Conservation (phyloP, 768 basidiomycete species). For the Neoboletus brunneissimus region DNA sequence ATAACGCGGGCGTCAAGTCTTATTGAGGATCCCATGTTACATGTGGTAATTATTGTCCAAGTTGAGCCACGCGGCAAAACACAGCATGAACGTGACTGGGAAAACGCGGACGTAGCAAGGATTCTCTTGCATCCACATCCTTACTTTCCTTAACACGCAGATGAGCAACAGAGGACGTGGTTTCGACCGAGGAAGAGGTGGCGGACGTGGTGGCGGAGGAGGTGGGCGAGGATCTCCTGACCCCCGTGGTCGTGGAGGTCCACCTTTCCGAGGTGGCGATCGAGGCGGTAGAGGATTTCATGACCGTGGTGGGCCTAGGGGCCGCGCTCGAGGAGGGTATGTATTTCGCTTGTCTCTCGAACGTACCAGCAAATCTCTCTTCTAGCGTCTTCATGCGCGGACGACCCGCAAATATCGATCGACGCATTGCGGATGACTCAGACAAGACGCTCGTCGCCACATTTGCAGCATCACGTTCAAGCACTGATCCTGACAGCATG, state of each 20-base stretch:
- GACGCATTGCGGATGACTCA: constrained; percentile 45
- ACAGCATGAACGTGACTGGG: constrained; percentile 22
- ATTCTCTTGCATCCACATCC: not conserved
- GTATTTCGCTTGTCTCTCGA: constrained; percentile 7
- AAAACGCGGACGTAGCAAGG: not conserved
- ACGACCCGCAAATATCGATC: constrained; percentile 46
- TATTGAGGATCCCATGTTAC: constrained; percentile 1
- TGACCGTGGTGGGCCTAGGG: constrained; percentile 28
- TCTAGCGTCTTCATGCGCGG: constrained; percentile 41
- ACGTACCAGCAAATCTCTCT: not conserved
- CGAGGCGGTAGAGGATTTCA: constrained; percentile 32
- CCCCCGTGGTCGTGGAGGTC: constrained; percentile 27
- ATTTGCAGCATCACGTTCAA: constrained; percentile 26
- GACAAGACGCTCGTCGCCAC: constrained; percentile 43
- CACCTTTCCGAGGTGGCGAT: constrained; percentile 27
- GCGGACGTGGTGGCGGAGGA: constrained; percentile 34
- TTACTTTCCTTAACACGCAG: not conserved
- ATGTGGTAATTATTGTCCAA: constrained; percentile 8
- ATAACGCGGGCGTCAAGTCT: constrained; percentile 1
- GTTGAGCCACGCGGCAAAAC: too few species aligned
- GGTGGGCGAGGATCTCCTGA: constrained; percentile 34
- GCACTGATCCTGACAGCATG: constrained; percentile 29
- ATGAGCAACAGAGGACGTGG: constrained; percentile 44
- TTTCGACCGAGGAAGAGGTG: constrained; percentile 38
- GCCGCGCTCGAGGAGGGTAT: constrained; percentile 40